A percentile compares a stretch with the other conserved stretches of the same genome.
phyloP scores from a whole-genome alignment of 2,329 filamentous ascomycete genomes.

The Aspergillus bombycis region DNA sequence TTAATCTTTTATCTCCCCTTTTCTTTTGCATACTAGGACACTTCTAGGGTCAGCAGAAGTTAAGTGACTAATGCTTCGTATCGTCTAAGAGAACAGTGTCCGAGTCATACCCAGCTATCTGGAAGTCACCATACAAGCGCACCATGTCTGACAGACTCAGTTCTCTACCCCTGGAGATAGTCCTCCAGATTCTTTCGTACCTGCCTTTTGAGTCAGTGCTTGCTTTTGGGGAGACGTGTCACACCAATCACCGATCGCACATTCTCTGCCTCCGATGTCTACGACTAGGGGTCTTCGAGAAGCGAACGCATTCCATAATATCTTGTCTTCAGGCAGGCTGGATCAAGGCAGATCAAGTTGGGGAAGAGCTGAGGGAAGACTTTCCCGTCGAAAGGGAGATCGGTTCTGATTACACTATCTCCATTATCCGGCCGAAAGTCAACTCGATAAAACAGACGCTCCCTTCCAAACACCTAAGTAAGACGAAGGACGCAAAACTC shows the following conservation, averaged over 20 bases:
- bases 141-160: conserved; percentile 24
- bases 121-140: not conserved
- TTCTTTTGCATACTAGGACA: not conserved
- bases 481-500: conserved; percentile 8
- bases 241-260: conserved; percentile 31
- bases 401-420: conserved; percentile 17
- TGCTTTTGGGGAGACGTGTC: conserved; percentile 36
- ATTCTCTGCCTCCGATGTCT: conserved; percentile 32
- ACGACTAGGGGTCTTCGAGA: conserved; percentile 38
- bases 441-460: not conserved
- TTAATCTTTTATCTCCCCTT: no score
- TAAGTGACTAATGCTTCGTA: not conserved
- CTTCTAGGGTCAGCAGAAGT: not conserved
- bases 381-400: conserved; percentile 2
- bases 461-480: not conserved
- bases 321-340: conserved; percentile 33
- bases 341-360: conserved; percentile 25
- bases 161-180: conserved; percentile 35
- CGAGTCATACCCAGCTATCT: not conserved
- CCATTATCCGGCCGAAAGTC: conserved; percentile 18
- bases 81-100: not conserved
- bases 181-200: conserved; percentile 35
- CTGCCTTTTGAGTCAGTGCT: conserved; percentile 34
- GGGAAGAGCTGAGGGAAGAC: conserved; percentile 8
- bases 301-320: conserved; percentile 35